Base-by-base conservation (phyloP, 2,329 filamentous ascomycete genomes). In the Paramyrothecium sp. region DNA sequence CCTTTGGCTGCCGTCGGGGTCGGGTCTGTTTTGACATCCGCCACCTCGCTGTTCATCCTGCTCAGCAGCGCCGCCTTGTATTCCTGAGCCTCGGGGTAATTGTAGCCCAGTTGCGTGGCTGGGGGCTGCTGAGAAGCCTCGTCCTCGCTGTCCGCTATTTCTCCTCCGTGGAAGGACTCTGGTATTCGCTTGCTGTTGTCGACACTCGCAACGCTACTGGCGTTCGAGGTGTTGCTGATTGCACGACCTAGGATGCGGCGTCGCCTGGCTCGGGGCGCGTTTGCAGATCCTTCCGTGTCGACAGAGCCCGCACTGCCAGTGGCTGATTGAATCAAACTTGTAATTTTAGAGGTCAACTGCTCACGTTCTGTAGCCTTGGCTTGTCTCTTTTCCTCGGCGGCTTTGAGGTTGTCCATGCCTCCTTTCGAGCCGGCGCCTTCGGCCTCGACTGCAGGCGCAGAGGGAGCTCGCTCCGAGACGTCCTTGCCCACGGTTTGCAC, bases 171-270 rank as follows among this genome's bases (percentile, higher is more conserved):
- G 38, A 62, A 54, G 20, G 54, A 55, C 20, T 66, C 63, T 12
- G 72, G 63, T 17, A 68, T 69, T 0, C 75, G 74, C 21, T 62
- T 59, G 47, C 56, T 55, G 2, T 61, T 64, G 48, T 80, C 78
- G 17, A 72, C 73, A 55, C 80, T 79, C 49, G 70, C 74, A n/a
- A 66, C 67, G 54, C 72, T 80, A 54, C 81, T 84, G 5, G 75
- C 74, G 1, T 78, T 78, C 2, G 83, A 87, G 3, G 77, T 77
- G 64, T 86, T 86, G 71, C 83, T 86, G 26, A 82, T 70, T 3
- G 82, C 85, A 12, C 85, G 81, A 5, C 85, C 85, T 3, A 87
- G 72, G 56, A 87, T 81, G 55, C 79, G 75, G 12, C 82, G 79
- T 54, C 77, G 74, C 2, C 77, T 62, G 55, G 71, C 63, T 19